Base-by-base conservation (phyloP, 768 basidiomycete species). In the Leccinum uliginosum region DNA sequence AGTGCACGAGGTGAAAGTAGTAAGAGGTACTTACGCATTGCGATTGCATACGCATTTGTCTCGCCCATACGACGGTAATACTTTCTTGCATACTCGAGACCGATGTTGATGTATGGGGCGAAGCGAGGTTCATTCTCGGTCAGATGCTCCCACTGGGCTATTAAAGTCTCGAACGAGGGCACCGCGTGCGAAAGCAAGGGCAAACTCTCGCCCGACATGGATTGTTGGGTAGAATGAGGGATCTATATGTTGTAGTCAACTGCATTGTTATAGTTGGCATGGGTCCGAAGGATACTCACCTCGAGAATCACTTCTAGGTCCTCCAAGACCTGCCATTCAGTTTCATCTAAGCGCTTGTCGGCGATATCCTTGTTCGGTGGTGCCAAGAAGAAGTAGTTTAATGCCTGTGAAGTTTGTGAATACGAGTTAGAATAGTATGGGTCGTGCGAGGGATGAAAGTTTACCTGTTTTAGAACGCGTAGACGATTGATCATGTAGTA, bases 401-500 rank as follows among this genome's bases (percentile, higher is more conserved):
- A 2, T 4, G 14, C 38, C 38, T 40, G 38, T 19, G n/a, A n/a
- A 17, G 6, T n/a, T n/a, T n/a, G n/a, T n/a, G n/a, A 12, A 17
- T 38, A 3, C 4, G 15, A 6, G 6, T 40, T 40, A 19, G 17
- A 2, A 17, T n/a, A 4, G n/a, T n/a, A n/a, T 15, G 5, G 2
- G 5, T 4, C 3, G 17, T 10, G 11, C 2, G 6, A 17, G 8
- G 14, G 2, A 19, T 40, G 17, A 40, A 1, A 19, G 14, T 2
- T 17, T 23, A 50, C 49, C n/a, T 21, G 32, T 14, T 32, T 21
- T 4, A 60, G n/a, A 44, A 26, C 43, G 15, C 40, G 0, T 1
- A 61, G 38, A 4, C 30, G 6, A 38, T 62, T 45, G 2, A 78
- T 57, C 75, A 79, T 76, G 50, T 75, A 64, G 40, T 61, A 74